phyloP scores from a whole-genome alignment of 225 moss, liverwort and hornwort genomes.

The Bryum argenteum region DNA sequence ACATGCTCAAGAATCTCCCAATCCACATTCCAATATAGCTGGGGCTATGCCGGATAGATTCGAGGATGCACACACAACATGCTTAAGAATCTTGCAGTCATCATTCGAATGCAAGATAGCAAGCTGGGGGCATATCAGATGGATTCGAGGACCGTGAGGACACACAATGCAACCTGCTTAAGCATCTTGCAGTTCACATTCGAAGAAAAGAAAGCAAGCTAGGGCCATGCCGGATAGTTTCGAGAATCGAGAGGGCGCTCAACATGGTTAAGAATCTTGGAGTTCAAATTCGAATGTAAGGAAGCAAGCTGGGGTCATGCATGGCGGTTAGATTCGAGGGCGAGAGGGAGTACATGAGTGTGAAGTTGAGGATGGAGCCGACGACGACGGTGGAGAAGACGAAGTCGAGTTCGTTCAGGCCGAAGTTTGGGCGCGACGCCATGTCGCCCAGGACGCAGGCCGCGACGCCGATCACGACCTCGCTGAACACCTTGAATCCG shows the following conservation, averaged over 20 bases:
- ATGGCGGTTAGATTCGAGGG: neutral
- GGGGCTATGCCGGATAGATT: neutral
- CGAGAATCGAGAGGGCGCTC: too few species aligned
- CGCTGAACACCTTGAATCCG: slow-evolving; percentile 76
- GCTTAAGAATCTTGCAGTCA: too few species aligned
- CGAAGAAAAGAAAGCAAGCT: neutral
- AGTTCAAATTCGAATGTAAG: neutral
- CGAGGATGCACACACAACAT: too few species aligned
- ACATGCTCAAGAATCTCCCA: neutral
- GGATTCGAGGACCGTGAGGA: too few species aligned
- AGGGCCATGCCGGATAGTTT: too few species aligned
- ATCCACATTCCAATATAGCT: neutral
- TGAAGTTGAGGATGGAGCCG: slow-evolving; percentile 36
- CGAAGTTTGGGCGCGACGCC: slow-evolving; percentile 83
- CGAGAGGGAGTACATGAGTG: slow-evolving; percentile 54
- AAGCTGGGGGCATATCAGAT: too few species aligned
- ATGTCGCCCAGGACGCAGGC: slow-evolving; percentile 83
- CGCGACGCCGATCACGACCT: slow-evolving; percentile 73
- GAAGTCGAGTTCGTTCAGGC: slow-evolving; percentile 78
- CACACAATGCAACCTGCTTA: neutral
- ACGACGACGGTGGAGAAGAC: slow-evolving; percentile 86
- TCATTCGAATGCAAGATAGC: too few species aligned
- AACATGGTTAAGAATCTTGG: neutral
- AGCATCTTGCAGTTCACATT: neutral
- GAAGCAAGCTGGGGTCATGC: neutral